Evolutionary conservation across 768 basidiomycete species (phyloP).

Genomic region (Hypsizygus marmoreus): DNA sequence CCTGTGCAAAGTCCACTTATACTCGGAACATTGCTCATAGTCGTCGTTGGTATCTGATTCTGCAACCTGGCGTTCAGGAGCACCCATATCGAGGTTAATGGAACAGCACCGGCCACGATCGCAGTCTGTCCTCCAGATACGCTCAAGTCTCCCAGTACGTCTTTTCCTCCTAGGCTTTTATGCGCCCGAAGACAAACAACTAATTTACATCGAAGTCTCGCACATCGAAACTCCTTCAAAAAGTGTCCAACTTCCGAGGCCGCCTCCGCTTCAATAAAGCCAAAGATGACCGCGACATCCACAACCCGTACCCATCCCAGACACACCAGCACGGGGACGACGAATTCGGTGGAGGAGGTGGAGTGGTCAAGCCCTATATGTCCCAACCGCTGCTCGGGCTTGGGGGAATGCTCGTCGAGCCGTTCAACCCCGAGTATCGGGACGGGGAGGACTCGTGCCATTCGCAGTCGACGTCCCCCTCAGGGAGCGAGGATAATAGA

Average conservation of each 20-base stretch:
- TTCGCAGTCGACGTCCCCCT: slow-evolving; percentile 12
- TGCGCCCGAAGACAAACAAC: too few species aligned
- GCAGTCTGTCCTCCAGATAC: slow-evolving; percentile 23
- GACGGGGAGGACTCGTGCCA: slow-evolving; percentile 26
- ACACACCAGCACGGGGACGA: slow-evolving; percentile 22
- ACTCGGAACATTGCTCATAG: too few species aligned
- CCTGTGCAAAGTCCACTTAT: too few species aligned
- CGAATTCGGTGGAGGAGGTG: too few species aligned
- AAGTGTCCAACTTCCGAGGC: slow-evolving; percentile 37
- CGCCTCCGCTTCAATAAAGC: slow-evolving; percentile 34
- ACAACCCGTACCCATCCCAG: slow-evolving; percentile 27
- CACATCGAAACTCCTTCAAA: slow-evolving; percentile 39
- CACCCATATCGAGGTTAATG: too few species aligned
- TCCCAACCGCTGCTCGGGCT: slow-evolving; percentile 43
- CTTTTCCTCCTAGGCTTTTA: neutral
- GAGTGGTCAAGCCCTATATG: slow-evolving; percentile 43
- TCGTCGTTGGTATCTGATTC: too few species aligned
- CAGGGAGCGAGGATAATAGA: slow-evolving; percentile 9
- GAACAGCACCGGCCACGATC: slow-evolving; percentile 21
- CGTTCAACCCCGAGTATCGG: slow-evolving; percentile 14
- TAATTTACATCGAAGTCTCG: slow-evolving; percentile 23
- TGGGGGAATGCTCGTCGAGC: slow-evolving; percentile 17
- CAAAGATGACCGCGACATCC: slow-evolving; percentile 24
- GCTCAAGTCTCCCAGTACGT: slow-evolving; percentile 1
- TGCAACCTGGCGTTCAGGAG: too few species aligned